phyloP scores from a whole-genome alignment of 2,329 filamentous ascomycete species.

The Cladosporium sp. region DNA sequence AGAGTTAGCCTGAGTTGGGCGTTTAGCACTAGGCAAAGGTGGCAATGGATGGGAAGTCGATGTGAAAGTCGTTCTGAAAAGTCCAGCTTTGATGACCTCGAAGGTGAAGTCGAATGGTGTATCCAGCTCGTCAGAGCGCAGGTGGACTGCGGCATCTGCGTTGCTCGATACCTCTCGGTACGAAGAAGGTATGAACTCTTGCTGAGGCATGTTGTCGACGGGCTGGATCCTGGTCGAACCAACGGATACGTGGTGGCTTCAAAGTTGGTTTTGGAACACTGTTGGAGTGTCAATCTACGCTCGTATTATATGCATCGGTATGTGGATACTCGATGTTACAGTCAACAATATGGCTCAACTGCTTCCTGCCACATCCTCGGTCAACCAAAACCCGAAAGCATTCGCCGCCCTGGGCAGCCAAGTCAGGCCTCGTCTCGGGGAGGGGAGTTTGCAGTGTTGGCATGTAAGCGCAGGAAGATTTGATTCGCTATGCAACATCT shows the following conservation, averaged over 20 bases:
- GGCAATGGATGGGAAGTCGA: slow-evolving; percentile 64
- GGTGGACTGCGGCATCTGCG: slow-evolving; percentile 39
- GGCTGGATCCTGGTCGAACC: background rate
- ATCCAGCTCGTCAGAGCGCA: slow-evolving; percentile 47
- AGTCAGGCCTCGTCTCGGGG: slow-evolving; percentile 16
- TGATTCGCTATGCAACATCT: slow-evolving; percentile 3
- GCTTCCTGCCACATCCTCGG: slow-evolving; percentile 12
- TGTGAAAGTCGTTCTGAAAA: slow-evolving; percentile 70
- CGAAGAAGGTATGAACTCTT: slow-evolving; percentile 47
- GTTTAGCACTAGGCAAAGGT: slow-evolving; percentile 62
- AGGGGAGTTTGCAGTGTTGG: background rate
- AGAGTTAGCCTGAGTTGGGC: slow-evolving; percentile 44
- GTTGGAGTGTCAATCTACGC: background rate
- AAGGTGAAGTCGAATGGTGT: slow-evolving; percentile 61
- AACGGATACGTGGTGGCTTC: background rate
- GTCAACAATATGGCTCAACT: background rate
- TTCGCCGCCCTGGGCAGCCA: slow-evolving; percentile 19
- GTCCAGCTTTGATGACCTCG: slow-evolving; percentile 61
- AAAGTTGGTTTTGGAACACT: background rate
- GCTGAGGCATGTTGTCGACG: slow-evolving; percentile 47
- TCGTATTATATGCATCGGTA: slow-evolving; percentile 9
- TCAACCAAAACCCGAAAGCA: slow-evolving; percentile 15
- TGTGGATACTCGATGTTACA: slow-evolving; percentile 2
- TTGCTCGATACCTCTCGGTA: slow-evolving; percentile 35
- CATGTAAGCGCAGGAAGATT: background rate